Percentiles rank a stretch among this genome's conserved stretches.
These are phyloP conservation scores for Trebouxia sp. DNA, from an alignment of 139 green algal genomes.

Conservation along the genomic window DNA sequence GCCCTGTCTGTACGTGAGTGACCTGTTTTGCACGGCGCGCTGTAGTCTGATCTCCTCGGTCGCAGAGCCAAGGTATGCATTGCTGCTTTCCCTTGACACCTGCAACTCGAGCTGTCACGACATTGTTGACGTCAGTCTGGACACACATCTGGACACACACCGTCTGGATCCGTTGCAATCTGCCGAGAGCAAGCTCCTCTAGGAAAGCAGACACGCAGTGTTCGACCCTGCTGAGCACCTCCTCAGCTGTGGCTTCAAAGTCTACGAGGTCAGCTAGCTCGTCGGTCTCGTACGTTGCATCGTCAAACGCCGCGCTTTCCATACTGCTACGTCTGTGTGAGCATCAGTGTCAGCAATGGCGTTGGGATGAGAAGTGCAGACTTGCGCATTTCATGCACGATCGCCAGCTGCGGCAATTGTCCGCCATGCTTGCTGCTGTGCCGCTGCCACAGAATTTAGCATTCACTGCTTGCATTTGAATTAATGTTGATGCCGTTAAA, in stretches of 20 bases:
- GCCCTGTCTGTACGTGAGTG: slow-evolving; percentile 31
- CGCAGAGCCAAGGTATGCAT: neutral
- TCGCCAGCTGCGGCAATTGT: too few species aligned
- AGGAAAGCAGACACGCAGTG: slow-evolving; percentile 9
- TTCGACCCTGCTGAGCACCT: neutral
- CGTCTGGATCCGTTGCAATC: slow-evolving; percentile 15
- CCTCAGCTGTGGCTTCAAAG: slow-evolving; percentile 6
- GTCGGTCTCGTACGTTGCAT: neutral
- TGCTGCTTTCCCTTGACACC: slow-evolving; percentile 22
- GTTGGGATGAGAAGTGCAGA: too few species aligned
- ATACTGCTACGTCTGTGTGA: neutral
- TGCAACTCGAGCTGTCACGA: neutral
- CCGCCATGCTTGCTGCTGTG: too few species aligned
- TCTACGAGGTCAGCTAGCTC: neutral
- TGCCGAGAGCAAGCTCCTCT: neutral
- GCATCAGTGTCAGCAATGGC: too few species aligned
- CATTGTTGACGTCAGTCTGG: neutral
- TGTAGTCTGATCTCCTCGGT: neutral
- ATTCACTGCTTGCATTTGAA: too few species aligned
- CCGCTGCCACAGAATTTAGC: too few species aligned
- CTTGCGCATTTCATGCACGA: too few species aligned
- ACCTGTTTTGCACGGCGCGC: slow-evolving; percentile 8
- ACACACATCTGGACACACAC: neutral
- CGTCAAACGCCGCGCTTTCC: neutral
- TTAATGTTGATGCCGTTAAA: too few species aligned